Percentiles rank a stretch among this genome's conserved stretches.
These are phyloP conservation scores for Paecilomyces niveus DNA, from an alignment of 2,329 filamentous ascomycete genomes.

Conservation along the genomic window DNA sequence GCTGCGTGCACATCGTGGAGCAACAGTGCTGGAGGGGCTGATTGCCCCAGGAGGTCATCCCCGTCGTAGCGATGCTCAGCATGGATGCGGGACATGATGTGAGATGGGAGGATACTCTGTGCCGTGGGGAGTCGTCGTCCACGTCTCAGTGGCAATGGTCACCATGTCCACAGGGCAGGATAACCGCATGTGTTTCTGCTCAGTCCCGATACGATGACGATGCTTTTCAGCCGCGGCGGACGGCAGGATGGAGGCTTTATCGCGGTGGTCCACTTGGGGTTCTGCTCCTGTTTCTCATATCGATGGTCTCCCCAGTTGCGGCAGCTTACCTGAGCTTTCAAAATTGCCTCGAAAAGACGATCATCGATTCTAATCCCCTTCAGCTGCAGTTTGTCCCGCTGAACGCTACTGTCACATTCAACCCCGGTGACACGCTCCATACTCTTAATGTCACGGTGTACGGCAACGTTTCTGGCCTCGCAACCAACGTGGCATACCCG, in stretches of 20 bases:
- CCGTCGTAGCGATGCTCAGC: slow-evolving; percentile 19
- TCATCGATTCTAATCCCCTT: slow-evolving; percentile 51
- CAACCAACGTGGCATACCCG: slow-evolving; percentile 53
- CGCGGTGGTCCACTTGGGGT: not conserved
- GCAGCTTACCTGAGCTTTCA: slow-evolving; percentile 69
- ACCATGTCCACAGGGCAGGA: not conserved
- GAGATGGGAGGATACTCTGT: slow-evolving; percentile 11
- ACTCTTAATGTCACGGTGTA: slow-evolving; percentile 72
- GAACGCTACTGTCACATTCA: slow-evolving; percentile 67
- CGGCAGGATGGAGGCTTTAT: slow-evolving; percentile 1
- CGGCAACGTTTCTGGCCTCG: slow-evolving; percentile 80
- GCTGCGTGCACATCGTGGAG: slow-evolving; percentile 26
- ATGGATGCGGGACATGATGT: slow-evolving; percentile 23
- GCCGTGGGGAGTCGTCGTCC: not conserved
- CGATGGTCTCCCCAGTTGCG: slow-evolving; percentile 34
- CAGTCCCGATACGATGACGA: slow-evolving; percentile 4
- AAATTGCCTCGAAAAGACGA: slow-evolving; percentile 66
- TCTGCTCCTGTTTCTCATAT: slow-evolving; percentile 12
- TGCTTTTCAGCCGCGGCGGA: slow-evolving; percentile 13
- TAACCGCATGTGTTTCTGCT: not conserved
- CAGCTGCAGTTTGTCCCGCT: slow-evolving; percentile 74
- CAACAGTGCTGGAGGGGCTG: slow-evolving; percentile 29
- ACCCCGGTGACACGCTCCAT: slow-evolving; percentile 53
- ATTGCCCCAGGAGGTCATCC: slow-evolving; percentile 36
- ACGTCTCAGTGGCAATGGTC: not conserved